These are phyloP conservation scores for Leptographium galeiforme DNA, from an alignment of 2,329 filamentous ascomycete genomes.

Conservation along the genomic window DNA sequence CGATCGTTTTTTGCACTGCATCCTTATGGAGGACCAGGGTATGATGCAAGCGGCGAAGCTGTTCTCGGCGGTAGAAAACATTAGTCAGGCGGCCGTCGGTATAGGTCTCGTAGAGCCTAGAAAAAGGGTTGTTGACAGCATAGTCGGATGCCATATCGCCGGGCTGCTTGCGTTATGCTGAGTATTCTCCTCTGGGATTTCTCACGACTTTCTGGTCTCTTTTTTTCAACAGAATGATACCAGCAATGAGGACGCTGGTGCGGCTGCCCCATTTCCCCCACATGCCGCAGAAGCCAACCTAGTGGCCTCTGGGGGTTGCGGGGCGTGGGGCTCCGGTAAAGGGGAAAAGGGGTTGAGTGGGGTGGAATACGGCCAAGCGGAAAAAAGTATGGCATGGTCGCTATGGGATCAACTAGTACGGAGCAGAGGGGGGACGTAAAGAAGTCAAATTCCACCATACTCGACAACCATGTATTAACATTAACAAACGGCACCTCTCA, in stretches of 20 bases:
- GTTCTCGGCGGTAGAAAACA: slow-evolving; percentile 22
- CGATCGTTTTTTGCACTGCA: slow-evolving; percentile 19
- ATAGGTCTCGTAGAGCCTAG: slow-evolving; percentile 19
- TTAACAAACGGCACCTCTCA: not conserved
- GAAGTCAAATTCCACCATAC: no score
- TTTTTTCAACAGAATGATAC: no score
- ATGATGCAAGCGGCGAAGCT: slow-evolving; percentile 23
- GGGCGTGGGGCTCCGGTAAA: no score
- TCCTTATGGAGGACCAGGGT: slow-evolving; percentile 16
- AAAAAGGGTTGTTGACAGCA: not conserved
- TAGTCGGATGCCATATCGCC: not conserved
- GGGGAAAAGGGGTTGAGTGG: no score
- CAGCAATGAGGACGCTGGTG: no score
- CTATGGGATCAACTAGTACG: no score
- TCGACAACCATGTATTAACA: not conserved
- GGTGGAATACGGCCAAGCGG: not conserved
- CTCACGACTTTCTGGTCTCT: no score
- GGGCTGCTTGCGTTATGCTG: not conserved
- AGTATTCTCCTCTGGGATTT: not conserved
- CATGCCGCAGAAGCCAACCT: not conserved
- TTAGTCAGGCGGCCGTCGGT: slow-evolving; percentile 25
- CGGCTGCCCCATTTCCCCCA: not conserved
- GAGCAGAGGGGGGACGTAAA: no score
- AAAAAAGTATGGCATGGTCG: not conserved
- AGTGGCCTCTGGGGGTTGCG: no score